Conservation (phyloP, 441 rosid species). For the Pelargonium citronellum region DNA sequence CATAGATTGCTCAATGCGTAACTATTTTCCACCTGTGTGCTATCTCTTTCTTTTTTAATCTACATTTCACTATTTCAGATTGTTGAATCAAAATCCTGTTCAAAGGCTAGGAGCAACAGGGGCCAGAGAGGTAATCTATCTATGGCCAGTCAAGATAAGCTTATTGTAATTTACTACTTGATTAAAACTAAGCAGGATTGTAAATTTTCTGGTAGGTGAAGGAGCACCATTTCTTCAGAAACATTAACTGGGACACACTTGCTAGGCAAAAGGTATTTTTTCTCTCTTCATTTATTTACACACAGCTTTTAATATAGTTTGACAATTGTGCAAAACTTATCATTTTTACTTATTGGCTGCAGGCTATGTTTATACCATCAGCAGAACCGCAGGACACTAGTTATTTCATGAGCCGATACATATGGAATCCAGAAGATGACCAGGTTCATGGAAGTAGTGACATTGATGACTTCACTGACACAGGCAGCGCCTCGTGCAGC, state of each 20-base stretch:
- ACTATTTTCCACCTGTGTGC: constrained; percentile 4
- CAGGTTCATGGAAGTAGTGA: constrained; percentile 76
- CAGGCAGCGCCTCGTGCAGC: constrained; percentile 45
- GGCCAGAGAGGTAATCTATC: constrained; percentile 67
- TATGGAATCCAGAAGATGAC: constrained; percentile 87
- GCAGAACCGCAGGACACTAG: constrained; percentile 82
- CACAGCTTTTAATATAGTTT: background rate
- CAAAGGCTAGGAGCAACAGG: constrained; percentile 94
- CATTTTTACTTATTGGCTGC: constrained; percentile 21
- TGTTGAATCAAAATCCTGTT: constrained; percentile 75
- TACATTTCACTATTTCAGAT: constrained; percentile 36
- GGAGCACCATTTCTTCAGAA: constrained; percentile 71
- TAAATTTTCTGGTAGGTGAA: constrained; percentile 53
- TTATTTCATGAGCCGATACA: constrained; percentile 87
- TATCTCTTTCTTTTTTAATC: background rate
- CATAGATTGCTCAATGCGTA: background rate
- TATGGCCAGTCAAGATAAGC: constrained; percentile 15
- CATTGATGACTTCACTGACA: constrained; percentile 77
- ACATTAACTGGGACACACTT: constrained; percentile 92
- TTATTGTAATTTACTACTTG: constrained; percentile 5
- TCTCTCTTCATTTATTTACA: background rate
- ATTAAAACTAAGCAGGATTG: constrained; percentile 23
- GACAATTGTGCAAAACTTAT: constrained; percentile 15
- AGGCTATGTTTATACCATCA: constrained; percentile 96
- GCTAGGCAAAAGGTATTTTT: constrained; percentile 81